Percentiles rank a stretch among this genome's conserved stretches.
Evolutionary conservation across 1,139 yeast genomes (phyloP).

Genomic region (Lodderomyces oxycetoniae): DNA sequence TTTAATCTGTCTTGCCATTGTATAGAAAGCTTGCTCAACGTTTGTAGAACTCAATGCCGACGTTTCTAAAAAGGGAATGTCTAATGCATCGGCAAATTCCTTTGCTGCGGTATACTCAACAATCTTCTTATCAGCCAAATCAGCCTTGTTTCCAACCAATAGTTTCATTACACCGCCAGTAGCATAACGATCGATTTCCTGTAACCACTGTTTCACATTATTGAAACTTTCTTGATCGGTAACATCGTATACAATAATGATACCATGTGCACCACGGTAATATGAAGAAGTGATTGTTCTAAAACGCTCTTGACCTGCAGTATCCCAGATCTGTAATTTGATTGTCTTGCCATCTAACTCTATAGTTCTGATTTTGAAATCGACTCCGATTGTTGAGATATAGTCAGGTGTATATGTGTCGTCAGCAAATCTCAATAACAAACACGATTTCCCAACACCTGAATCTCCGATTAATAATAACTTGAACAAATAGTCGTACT

Average conservation of each 20-base stretch:
- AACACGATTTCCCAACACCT: slow-evolving; percentile 97
- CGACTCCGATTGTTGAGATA: slow-evolving; percentile 97
- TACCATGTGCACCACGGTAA: slow-evolving; percentile 98
- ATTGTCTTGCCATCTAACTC: slow-evolving; percentile 96
- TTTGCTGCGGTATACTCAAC: slow-evolving; percentile 96
- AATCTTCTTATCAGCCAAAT: slow-evolving; percentile 86
- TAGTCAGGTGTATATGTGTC: slow-evolving; percentile 96
- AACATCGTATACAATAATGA: slow-evolving; percentile 95
- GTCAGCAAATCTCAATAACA: slow-evolving; percentile 91
- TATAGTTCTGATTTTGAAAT: slow-evolving; percentile 94
- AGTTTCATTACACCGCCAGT: slow-evolving; percentile 96
- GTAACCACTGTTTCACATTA: slow-evolving; percentile 98
- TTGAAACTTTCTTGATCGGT: slow-evolving; percentile 97
- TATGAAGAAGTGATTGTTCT: slow-evolving; percentile 97
- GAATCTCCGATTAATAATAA: slow-evolving; percentile 94
- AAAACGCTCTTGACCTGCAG: slow-evolving; percentile 98
- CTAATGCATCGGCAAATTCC: slow-evolving; percentile 95
- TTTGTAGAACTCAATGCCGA: slow-evolving; percentile 93
- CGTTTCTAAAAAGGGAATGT: slow-evolving; percentile 94
- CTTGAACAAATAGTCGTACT: slow-evolving; percentile 95
- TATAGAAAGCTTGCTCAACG: slow-evolving; percentile 96
- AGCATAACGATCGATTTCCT: slow-evolving; percentile 97
- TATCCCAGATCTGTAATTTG: slow-evolving; percentile 97
- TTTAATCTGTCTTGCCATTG: slow-evolving; percentile 98
- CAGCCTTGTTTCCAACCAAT: slow-evolving; percentile 95